These are phyloP conservation scores for Exophiala sideris DNA, from an alignment of 2,329 filamentous ascomycete genomes.

Conservation along the genomic window DNA sequence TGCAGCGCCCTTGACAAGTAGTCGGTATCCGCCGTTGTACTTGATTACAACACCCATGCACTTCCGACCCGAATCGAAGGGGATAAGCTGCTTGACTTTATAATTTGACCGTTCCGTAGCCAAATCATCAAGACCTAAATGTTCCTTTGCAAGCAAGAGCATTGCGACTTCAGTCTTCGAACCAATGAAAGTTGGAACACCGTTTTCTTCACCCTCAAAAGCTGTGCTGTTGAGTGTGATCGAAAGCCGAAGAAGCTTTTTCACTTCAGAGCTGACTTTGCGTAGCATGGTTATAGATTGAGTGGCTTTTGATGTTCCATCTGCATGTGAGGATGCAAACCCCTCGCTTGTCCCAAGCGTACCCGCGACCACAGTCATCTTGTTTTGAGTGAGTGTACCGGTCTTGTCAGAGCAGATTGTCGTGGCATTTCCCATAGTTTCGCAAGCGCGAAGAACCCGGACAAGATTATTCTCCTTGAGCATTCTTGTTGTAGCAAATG, in stretches of 20 bases:
- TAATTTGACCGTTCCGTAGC: conserved; percentile 61
- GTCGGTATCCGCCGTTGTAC: conserved; percentile 39
- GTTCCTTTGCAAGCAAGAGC: conserved; percentile 64
- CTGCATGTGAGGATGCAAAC: conserved; percentile 38
- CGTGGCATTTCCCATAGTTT: conserved; percentile 77
- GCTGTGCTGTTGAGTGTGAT: conserved; percentile 61
- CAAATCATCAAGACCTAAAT: conserved; percentile 63
- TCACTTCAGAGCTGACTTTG: conserved; percentile 33
- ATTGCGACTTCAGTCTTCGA: conserved; percentile 76
- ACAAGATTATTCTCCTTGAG: conserved; percentile 74
- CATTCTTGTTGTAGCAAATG: conserved; percentile 75
- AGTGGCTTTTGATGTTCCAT: conserved; percentile 10
- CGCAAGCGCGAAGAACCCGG: conserved; percentile 71
- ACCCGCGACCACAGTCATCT: conserved; percentile 73
- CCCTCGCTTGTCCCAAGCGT: conserved; percentile 59
- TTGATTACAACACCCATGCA: conserved; percentile 54
- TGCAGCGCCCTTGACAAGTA: conserved; percentile 49
- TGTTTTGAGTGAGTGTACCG: conserved; percentile 70
- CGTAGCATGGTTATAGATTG: conserved; percentile 20
- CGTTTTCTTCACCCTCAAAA: conserved; percentile 70
- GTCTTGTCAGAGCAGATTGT: conserved; percentile 80
- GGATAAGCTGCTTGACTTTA: conserved; percentile 63
- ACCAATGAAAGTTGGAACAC: conserved; percentile 64
- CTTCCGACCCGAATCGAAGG: conserved; percentile 73
- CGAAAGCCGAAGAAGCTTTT: conserved; percentile 40